Conservation (phyloP, 148 eudicot species). For the Vaccinium myrtillus region DNA sequence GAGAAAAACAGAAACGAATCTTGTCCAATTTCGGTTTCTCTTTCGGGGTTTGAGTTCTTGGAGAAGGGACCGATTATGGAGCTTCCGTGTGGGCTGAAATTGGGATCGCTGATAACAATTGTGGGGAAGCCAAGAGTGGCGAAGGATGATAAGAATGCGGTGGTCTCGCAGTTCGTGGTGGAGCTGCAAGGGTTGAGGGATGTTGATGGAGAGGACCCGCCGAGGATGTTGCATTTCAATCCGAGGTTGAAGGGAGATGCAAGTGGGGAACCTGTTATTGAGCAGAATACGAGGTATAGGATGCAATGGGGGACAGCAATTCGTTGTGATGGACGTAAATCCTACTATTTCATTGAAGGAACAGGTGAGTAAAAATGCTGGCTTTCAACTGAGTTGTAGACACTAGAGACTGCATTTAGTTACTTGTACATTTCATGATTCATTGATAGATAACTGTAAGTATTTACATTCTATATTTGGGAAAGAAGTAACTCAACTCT, state of each 20-base stretch:
- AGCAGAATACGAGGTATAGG: conserved; percentile 90
- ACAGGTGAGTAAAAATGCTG: conserved; percentile 52
- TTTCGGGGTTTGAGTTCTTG: conserved; percentile 41
- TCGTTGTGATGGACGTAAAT: conserved; percentile 87
- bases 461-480: not conserved
- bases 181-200: conserved; percentile 86
- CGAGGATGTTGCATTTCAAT: conserved; percentile 81
- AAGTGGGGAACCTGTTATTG: conserved; percentile 92
- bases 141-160: conserved; percentile 56
- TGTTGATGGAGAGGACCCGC: conserved; percentile 96
- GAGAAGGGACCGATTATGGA: conserved; percentile 51
- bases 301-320: conserved; percentile 86
- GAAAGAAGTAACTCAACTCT: not conserved
- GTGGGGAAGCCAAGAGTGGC: conserved; percentile 67
- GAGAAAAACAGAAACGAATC: conserved; percentile 27
- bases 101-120: conserved; percentile 78
- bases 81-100: conserved; percentile 84
- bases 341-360: conserved; percentile 60
- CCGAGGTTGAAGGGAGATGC: conserved; percentile 90
- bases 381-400: not conserved
- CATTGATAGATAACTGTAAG: not conserved
- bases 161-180: conserved; percentile 90
- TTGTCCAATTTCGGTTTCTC: conserved; percentile 60
- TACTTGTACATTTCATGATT: not conserved
- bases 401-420: not conserved